phyloP scores from a whole-genome alignment of 805 yeast genomes.

The Candida tammaniensis region DNA sequence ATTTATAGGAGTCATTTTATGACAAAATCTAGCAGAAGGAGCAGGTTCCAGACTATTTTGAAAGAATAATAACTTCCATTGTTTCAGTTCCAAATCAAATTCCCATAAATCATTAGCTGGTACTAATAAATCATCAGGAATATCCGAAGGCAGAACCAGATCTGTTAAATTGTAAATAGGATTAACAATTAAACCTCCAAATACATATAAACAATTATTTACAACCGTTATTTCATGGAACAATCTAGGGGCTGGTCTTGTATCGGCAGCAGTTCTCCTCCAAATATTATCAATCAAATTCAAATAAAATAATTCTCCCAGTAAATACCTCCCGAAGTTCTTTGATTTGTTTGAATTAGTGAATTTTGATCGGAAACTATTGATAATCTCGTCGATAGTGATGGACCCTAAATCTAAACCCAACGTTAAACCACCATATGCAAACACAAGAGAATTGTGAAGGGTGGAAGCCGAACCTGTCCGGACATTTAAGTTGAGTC shows the following conservation, averaged over 20 bases:
- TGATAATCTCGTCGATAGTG: conserved; percentile 37
- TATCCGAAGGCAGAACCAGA: background rate
- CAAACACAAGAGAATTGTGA: conserved; percentile 57
- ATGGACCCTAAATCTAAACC: conserved; percentile 48
- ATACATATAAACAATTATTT: conserved; percentile 51
- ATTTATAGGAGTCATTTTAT: conserved; percentile 44
- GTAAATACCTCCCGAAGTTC: conserved; percentile 40
- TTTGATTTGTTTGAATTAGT: conserved; percentile 23
- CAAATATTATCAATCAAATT: conserved; percentile 59
- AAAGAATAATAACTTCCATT: conserved; percentile 52
- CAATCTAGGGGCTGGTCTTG: conserved; percentile 46
- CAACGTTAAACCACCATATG: conserved; percentile 65
- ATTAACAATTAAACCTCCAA: conserved; percentile 56
- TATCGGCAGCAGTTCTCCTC: conserved; percentile 37
- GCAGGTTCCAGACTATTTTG: conserved; percentile 17
- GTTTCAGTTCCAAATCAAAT: conserved; percentile 48
- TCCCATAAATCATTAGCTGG: conserved; percentile 71
- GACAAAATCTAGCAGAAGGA: conserved; percentile 49
- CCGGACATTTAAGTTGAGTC: conserved; percentile 55
- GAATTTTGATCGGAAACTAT: conserved; percentile 33
- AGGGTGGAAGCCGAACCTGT: conserved; percentile 66
- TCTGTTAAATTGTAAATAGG: conserved; percentile 8
- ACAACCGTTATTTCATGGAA: conserved; percentile 57
- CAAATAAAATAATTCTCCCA: conserved; percentile 62
- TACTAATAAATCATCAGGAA: conserved; percentile 25